These are phyloP conservation scores for Metschnikowia hibisci DNA, from an alignment of 805 yeast species.

Conservation along the genomic window DNA sequence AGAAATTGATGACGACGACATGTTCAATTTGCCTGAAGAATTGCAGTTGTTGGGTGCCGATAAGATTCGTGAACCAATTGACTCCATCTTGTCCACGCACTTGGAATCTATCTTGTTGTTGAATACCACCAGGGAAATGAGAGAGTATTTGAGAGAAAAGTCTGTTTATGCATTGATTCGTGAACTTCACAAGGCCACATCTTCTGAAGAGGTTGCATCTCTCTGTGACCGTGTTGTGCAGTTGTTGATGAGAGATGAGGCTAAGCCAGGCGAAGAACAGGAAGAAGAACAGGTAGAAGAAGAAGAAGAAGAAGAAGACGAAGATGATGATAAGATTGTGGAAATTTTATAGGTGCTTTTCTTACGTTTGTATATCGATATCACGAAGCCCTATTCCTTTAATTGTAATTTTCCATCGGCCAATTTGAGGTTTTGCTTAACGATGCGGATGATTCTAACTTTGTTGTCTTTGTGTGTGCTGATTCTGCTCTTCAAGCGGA, in stretches of 20 bases:
- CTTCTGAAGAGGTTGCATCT: constrained; percentile 49
- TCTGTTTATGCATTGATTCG: constrained; percentile 83
- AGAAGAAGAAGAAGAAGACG: constrained; percentile 49
- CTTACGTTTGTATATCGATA: background rate
- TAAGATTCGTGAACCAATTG: constrained; percentile 70
- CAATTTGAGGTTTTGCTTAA: constrained; percentile 54
- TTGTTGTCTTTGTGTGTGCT: constrained; percentile 61
- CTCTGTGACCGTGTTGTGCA: constrained; percentile 83
- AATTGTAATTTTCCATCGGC: constrained; percentile 45
- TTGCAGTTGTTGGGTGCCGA: constrained; percentile 75
- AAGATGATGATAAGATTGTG: constrained; percentile 46
- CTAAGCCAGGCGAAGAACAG: constrained; percentile 31
- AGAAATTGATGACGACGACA: constrained; percentile 75
- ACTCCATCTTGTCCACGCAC: constrained; percentile 62
- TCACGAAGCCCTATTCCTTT: constrained; percentile 21
- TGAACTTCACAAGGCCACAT: constrained; percentile 68
- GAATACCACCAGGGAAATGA: constrained; percentile 67
- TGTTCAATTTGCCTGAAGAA: constrained; percentile 83
- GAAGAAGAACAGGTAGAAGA: constrained; percentile 28
- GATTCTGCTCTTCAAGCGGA: constrained; percentile 57
- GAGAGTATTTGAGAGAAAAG: constrained; percentile 76
- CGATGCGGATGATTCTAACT: constrained; percentile 52
- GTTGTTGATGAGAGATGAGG: constrained; percentile 87
- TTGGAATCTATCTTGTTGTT: constrained; percentile 76
- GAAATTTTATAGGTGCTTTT: constrained; percentile 42